These are phyloP conservation scores for Calonectria pseudoturangicola DNA, from an alignment of 2,329 filamentous ascomycete genomes.

Conservation along the genomic window DNA sequence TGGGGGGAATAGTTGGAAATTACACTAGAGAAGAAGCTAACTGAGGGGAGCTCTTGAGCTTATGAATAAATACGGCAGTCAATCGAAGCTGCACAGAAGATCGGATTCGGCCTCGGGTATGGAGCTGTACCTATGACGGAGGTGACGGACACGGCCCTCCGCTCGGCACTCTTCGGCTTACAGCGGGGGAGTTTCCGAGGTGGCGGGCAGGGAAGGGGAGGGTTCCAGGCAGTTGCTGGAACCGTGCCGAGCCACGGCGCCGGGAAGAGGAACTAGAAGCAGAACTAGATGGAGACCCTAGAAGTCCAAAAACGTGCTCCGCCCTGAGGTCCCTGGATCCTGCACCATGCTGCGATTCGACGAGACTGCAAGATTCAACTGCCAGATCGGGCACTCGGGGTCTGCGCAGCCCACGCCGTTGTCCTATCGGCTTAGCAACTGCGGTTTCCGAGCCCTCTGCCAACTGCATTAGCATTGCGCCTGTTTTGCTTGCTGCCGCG, in stretches of 20 bases:
- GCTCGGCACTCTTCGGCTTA: slow-evolving; percentile 64
- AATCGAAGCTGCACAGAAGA: not conserved
- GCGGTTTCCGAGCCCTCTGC: slow-evolving; percentile 6
- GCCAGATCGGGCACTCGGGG: slow-evolving; percentile 14
- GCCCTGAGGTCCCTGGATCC: slow-evolving; percentile 17
- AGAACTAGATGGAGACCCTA: slow-evolving; percentile 12
- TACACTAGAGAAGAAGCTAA: too few relatives aligned
- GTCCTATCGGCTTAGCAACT: slow-evolving; percentile 23
- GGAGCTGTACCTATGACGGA: slow-evolving; percentile 30
- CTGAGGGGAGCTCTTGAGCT: not conserved
- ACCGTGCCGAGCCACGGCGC: slow-evolving; percentile 49
- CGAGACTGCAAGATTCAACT: slow-evolving; percentile 18
- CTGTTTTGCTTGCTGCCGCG: slow-evolving; percentile 4
- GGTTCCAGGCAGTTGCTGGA: slow-evolving; percentile 23
- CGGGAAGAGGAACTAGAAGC: slow-evolving; percentile 29
- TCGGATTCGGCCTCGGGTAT: slow-evolving; percentile 49
- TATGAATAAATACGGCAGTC: not conserved
- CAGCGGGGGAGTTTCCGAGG: slow-evolving; percentile 55
- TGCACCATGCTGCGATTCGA: slow-evolving; percentile 17
- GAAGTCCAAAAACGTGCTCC: slow-evolving; percentile 1
- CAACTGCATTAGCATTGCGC: slow-evolving; percentile 17
- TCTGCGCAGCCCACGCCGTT: slow-evolving; percentile 3
- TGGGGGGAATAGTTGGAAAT: slow-evolving; percentile 34
- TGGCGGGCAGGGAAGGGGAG: slow-evolving; percentile 45
- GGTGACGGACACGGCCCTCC: slow-evolving; percentile 38